A percentile compares a stretch with the other conserved stretches of the same genome.
phyloP scores from a whole-genome alignment of 148 eudicot species.

The Vaccinium macrocarpon region DNA sequence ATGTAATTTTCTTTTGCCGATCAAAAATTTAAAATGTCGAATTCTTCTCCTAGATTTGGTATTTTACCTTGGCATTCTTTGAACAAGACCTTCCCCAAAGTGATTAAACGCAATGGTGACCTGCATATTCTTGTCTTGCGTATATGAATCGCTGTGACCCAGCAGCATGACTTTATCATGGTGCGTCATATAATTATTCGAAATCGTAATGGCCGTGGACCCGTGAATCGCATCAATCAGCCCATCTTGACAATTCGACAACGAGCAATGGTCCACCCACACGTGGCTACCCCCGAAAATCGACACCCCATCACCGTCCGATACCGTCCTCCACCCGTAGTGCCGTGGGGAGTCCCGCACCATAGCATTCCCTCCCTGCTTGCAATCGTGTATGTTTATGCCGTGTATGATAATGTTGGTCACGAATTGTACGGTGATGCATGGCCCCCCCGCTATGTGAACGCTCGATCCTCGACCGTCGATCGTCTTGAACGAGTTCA shows the following conservation, averaged over 20 bases:
- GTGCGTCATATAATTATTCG: constrained; percentile 72
- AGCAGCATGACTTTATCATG: constrained; percentile 83
- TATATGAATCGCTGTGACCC: constrained; percentile 62
- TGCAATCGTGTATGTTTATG: constrained; percentile 60
- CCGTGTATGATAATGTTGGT: constrained; percentile 75
- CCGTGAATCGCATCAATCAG: constrained; percentile 70
- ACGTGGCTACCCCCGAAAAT: constrained; percentile 67
- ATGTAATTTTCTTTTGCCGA: no score
- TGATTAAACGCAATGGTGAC: constrained; percentile 78
- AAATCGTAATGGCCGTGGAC: constrained; percentile 69
- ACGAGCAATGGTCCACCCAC: constrained; percentile 78
- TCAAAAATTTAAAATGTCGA: no score
- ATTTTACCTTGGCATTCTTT: constrained; percentile 77
- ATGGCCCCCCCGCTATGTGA: constrained; percentile 70
- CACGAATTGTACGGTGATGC: constrained; percentile 63
- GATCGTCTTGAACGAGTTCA: constrained; percentile 80
- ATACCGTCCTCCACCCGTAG: constrained; percentile 64
- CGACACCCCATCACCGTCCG: constrained; percentile 80
- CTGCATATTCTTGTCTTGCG: constrained; percentile 64
- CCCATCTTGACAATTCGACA: constrained; percentile 68
- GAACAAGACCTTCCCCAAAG: constrained; percentile 86
- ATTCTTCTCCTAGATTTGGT: neutral
- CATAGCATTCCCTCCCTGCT: constrained; percentile 67
- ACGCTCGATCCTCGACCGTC: constrained; percentile 83
- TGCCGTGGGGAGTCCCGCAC: constrained; percentile 59